Conservation (phyloP, 2,329 filamentous ascomycete species). For the Samsoniella hepiali region DNA sequence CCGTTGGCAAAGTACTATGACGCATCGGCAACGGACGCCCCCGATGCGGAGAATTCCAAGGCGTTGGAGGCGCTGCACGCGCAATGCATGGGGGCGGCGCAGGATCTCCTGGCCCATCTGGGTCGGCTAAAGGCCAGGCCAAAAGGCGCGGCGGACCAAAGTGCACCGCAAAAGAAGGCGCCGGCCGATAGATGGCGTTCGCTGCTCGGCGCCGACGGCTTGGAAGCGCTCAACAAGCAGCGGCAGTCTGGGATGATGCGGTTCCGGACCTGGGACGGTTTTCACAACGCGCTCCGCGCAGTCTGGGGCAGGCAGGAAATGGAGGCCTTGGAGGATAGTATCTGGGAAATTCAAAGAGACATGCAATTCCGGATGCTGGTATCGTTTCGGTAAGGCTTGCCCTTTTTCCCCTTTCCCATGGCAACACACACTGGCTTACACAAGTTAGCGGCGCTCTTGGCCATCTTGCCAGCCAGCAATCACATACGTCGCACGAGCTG, state of each 20-base stretch:
- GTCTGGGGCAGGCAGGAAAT: not conserved
- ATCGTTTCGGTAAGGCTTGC: not conserved
- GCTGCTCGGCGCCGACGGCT: not conserved
- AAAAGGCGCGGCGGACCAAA: too few species aligned
- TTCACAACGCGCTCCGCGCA: not conserved
- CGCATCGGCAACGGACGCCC: not conserved
- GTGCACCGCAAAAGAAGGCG: not conserved
- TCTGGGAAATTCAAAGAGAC: not conserved
- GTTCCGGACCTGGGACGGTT: constrained; percentile 9
- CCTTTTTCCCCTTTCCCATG: not conserved
- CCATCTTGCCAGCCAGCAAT: not conserved
- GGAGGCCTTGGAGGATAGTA: not conserved
- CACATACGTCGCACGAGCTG: constrained; percentile 1
- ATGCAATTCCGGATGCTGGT: not conserved
- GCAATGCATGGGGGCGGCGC: not conserved
- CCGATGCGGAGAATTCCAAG: not conserved
- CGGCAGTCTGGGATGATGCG: constrained; percentile 6
- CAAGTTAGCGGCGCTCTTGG: not conserved
- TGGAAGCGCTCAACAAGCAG: not conserved
- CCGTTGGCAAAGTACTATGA: not conserved
- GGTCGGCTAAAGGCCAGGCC: not conserved
- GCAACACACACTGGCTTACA: not conserved
- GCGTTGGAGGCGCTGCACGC: not conserved
- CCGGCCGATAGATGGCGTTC: not conserved
- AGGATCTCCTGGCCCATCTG: not conserved